These are phyloP conservation scores for Yamadazyma scolyti DNA, from an alignment of 805 yeast genomes.

Conservation along the genomic window DNA sequence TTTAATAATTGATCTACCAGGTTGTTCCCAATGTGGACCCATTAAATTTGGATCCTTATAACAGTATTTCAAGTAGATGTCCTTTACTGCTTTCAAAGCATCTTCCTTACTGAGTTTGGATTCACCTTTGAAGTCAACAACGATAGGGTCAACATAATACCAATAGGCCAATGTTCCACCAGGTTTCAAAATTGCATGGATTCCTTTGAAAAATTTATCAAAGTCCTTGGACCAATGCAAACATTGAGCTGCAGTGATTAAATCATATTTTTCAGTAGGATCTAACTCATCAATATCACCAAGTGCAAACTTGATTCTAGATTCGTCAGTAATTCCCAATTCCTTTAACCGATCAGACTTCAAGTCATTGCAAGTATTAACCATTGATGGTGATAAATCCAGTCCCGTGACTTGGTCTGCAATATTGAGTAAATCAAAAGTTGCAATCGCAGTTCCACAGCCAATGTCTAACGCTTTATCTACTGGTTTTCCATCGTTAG, in stretches of 20 bases:
- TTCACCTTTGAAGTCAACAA: constrained; percentile 23
- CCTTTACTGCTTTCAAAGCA: constrained; percentile 17
- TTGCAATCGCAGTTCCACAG: constrained; percentile 54
- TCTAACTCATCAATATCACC: constrained; percentile 28
- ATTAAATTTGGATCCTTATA: constrained; percentile 42
- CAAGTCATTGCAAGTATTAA: constrained; percentile 37
- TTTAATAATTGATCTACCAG: constrained; percentile 63
- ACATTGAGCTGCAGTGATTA: constrained; percentile 41
- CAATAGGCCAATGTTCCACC: constrained; percentile 43
- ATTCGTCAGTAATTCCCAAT: constrained; percentile 19
- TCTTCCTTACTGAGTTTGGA: constrained; percentile 10
- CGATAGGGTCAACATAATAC: constrained; percentile 39
- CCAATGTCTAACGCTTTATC: constrained; percentile 40
- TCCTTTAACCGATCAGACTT: constrained; percentile 18
- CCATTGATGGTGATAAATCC: constrained; percentile 47
- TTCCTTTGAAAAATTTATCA: constrained; percentile 27
- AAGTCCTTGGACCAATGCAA: constrained; percentile 40
- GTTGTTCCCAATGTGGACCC: constrained; percentile 83
- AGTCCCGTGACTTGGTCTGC: constrained; percentile 40
- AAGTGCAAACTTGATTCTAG: constrained; percentile 25
- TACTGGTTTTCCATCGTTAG: constrained; percentile 9
- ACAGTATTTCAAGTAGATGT: constrained; percentile 32
- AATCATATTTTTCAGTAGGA: constrained; percentile 19
- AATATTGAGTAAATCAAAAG: constrained; percentile 39
- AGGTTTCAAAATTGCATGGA: constrained; percentile 31